Conservation (phyloP, 106 monocot genomes). For the Acorus calamus region DNA sequence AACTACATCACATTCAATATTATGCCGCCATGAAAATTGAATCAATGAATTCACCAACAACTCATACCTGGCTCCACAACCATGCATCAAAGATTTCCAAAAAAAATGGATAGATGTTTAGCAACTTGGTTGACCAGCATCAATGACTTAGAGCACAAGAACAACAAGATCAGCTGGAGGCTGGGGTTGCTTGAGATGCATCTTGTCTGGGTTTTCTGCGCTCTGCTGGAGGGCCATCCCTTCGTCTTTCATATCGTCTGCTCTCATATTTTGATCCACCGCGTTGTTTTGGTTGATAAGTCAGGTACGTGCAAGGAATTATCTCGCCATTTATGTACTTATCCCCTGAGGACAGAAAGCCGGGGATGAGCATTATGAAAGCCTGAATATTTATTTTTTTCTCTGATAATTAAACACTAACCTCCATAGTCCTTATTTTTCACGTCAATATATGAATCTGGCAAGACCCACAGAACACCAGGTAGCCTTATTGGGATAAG, state of each 20-base stretch:
- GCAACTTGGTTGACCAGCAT: too few relatives aligned
- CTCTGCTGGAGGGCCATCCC: conserved; percentile 43
- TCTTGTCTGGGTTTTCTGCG: conserved; percentile 36
- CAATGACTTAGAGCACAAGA: too few relatives aligned
- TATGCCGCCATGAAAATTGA: too few relatives aligned
- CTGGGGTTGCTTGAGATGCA: conserved; percentile 37
- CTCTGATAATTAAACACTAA: conserved; percentile 8
- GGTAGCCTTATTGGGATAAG: conserved; percentile 38
- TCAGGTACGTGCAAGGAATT: conserved; percentile 82
- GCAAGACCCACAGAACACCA: conserved; percentile 92
- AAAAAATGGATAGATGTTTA: too few relatives aligned
- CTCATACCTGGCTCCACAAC: too few relatives aligned
- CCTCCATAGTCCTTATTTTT: conserved; percentile 99
- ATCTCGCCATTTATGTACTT: conserved; percentile 99
- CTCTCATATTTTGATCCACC: conserved; percentile 76
- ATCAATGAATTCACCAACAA: too few relatives aligned
- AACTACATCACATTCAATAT: too few relatives aligned
- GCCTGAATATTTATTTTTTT: neutral
- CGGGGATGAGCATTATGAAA: neutral
- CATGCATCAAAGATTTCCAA: too few relatives aligned
- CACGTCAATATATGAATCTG: conserved; percentile 97
- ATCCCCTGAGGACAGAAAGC: conserved; percentile 42
- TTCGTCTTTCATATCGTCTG: conserved; percentile 74
- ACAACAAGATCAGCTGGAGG: conserved; percentile 11
- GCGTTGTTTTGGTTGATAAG: conserved; percentile 78